Evolutionary conservation across 305 asterid species (phyloP).

Genomic region (Fraxinus greggii): DNA sequence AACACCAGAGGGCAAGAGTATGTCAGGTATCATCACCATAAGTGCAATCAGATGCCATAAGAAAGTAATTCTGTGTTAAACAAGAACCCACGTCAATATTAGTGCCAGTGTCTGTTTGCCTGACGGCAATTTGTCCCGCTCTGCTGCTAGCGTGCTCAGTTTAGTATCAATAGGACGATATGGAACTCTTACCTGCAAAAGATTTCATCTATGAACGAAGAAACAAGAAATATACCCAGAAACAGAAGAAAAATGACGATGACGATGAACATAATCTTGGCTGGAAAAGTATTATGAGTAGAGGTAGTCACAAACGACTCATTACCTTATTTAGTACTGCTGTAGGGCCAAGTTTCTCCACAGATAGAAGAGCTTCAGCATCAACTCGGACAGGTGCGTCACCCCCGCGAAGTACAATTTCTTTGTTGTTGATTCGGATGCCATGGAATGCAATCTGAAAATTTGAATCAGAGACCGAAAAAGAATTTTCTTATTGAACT

Average conservation of each 20-base stretch:
- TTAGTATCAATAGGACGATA: constrained; percentile 87
- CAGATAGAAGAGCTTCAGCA: constrained; percentile 78
- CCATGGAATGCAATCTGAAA: constrained; percentile 86
- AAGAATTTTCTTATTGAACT: constrained; percentile 12
- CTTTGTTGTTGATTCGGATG: constrained; percentile 66
- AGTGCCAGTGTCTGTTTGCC: constrained; percentile 87
- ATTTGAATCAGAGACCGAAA: constrained; percentile 32
- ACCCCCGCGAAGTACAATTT: constrained; percentile 85
- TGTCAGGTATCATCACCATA: constrained; percentile 20
- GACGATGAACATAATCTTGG: neutral
- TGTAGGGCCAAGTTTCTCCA: constrained; percentile 81
- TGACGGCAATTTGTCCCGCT: constrained; percentile 91
- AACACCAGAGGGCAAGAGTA: constrained; percentile 34
- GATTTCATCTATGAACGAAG: constrained; percentile 23
- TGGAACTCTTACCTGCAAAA: constrained; percentile 77
- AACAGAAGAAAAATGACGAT: constrained; percentile 1
- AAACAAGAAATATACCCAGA: constrained; percentile 8
- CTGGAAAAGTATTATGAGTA: neutral
- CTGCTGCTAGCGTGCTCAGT: constrained; percentile 73
- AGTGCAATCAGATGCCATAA: constrained; percentile 13
- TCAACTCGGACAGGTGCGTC: constrained; percentile 89
- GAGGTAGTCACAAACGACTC: constrained; percentile 18
- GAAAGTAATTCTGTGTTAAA: constrained; percentile 4
- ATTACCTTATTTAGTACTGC: constrained; percentile 81
- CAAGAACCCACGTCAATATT: constrained; percentile 67